Base-by-base conservation (phyloP, 176 grass and related monocot genomes). In the Leersia perrieri region DNA sequence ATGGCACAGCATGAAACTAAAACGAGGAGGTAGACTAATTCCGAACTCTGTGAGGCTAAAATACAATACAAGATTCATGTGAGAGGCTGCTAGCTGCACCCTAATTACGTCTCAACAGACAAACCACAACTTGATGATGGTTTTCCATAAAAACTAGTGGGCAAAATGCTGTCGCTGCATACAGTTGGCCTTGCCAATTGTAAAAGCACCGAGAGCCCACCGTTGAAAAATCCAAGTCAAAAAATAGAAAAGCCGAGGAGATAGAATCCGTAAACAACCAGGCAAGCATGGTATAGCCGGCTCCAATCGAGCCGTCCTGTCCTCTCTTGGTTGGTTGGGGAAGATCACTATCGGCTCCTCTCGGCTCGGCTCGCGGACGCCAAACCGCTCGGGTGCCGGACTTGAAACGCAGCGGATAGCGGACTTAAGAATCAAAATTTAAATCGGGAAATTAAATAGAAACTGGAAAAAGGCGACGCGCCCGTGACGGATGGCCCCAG, bases 401-500 rank as follows among this genome's bases (percentile, higher is more conserved):
- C 76, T 28, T 92, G 64, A 95, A 88, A 25, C 68, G 2, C 57
- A 86, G 84, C 31, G 3, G 72, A 89, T 92, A 84, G 70, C 78
- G 92, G 92, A 95, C 78, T 78, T 44, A 8, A 87, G 68, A 79
- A 44, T 5, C 69, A 40, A 87, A 87, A 89, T 73, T 74, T 75
- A 89, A 92, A 79, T 45, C 1, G 3, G 33, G 63, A 77, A 78
- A 83, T 42, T 55, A 33, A 84, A 75, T 40, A 11, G 23, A 33
- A 29, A 0, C 12, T 4, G 63, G 5, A 33, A 78, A 73, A 68
- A 76, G 65, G 39, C 69, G 41, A 80, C 85, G 42, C 81, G 91
- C 82, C 79, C 89, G 88, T 84, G 89, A 92, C 73, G 81, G 58
- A 72, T 79, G 89, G 89, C 80, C 89, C 85, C 86, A 91, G 39